phyloP scores from a whole-genome alignment of 2,329 filamentous ascomycete species.

The Sphaerulina musiva region DNA sequence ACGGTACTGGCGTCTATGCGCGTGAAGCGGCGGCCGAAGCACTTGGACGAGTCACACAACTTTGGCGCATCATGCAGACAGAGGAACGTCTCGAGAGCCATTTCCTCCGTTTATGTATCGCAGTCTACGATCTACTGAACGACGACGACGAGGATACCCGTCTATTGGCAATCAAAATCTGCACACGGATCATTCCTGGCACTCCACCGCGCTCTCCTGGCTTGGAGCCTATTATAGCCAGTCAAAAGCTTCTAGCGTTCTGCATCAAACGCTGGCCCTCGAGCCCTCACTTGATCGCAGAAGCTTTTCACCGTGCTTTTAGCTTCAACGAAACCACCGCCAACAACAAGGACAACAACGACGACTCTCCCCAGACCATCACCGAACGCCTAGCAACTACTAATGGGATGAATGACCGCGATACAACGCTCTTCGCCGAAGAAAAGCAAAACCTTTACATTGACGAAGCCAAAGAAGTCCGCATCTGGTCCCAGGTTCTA shows the following conservation, averaged over 20 bases:
- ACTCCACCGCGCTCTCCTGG: conserved; percentile 15
- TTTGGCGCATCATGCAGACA: conserved; percentile 16
- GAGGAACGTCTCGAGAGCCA: conserved; percentile 1
- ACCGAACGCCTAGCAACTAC: conserved; percentile 10
- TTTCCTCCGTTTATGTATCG: conserved; percentile 53
- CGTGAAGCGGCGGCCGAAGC: conserved; percentile 28
- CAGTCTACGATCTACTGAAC: conserved; percentile 69
- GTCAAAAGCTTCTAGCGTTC: conserved; percentile 34
- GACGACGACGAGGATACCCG: conserved; percentile 92
- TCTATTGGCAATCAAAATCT: conserved; percentile 52
- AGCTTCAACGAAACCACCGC: neutral
- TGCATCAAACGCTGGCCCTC: conserved; percentile 25
- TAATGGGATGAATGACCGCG: conserved; percentile 35
- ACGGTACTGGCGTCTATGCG: conserved; percentile 24
- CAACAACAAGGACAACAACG: too few relatives aligned
- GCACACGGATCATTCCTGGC: conserved; percentile 41
- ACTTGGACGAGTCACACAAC: conserved; percentile 15
- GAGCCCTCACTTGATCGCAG: conserved; percentile 5
- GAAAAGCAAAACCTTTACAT: conserved; percentile 95
- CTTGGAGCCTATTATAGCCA: conserved; percentile 46
- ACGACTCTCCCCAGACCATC: conserved; percentile 1
- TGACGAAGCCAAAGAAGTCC: conserved; percentile 69
- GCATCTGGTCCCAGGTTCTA: conserved; percentile 58
- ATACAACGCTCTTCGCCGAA: conserved; percentile 70
- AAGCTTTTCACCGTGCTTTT: conserved; percentile 23